Percentiles rank a stretch among this genome's conserved stretches.
These are phyloP conservation scores for Omphalotus guepiniiformis DNA, from an alignment of 768 basidiomycete species.

Conservation along the genomic window DNA sequence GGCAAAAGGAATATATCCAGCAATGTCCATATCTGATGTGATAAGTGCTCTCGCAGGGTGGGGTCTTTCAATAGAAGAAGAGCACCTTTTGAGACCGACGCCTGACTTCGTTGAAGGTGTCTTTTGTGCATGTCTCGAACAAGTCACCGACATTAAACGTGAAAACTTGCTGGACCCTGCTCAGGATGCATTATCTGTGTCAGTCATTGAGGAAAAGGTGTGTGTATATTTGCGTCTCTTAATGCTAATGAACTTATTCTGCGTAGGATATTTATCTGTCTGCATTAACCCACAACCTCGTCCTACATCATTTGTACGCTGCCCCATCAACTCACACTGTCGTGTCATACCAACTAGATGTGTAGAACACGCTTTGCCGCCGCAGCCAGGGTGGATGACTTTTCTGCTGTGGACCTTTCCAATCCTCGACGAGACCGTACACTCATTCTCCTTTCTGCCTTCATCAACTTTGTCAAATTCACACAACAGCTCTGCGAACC, in stretches of 20 bases:
- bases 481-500: conserved; percentile 64
- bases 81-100: conserved; percentile 65
- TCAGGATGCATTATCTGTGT: conserved; percentile 46
- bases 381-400: conserved; percentile 73
- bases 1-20: conserved; percentile 56
- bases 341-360: conserved; percentile 5
- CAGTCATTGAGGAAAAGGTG: conserved; percentile 55
- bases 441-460: conserved; percentile 71
- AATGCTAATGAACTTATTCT: conserved; percentile 6
- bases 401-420: conserved; percentile 69
- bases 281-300: conserved; percentile 56
- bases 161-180: conserved; percentile 57
- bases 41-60: conserved; percentile 61
- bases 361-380: conserved; percentile 63
- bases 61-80: conserved; percentile 61
- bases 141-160: conserved; percentile 60
- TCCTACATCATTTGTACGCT: conserved; percentile 64
- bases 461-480: conserved; percentile 93
- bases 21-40: conserved; percentile 62
- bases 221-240: conserved; percentile 7
- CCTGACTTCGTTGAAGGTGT: conserved; percentile 68
- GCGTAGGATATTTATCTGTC: conserved; percentile 61
- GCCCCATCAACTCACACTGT: background rate
- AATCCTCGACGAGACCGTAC: conserved; percentile 75
- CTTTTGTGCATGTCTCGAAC: conserved; percentile 67